Evolutionary conservation across 176 grass and related monocot genomes (phyloP), one percentile per base, ranked within the genome.

Genomic region (Saccharum spontaneum): DNA sequence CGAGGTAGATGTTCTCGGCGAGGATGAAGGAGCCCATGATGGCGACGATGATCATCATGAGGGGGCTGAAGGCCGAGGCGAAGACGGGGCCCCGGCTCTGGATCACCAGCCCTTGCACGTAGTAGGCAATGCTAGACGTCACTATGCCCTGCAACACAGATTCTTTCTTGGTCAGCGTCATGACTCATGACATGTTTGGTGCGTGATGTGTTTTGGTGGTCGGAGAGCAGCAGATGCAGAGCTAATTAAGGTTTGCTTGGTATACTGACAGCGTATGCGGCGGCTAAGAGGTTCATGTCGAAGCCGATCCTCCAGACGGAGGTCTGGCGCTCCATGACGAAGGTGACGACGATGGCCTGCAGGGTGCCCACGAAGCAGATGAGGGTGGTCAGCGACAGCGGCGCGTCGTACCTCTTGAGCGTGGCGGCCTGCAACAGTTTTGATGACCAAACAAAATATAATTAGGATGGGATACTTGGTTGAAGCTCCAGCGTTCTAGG

Each of bases 11-110:
- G 5, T 99, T 99, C 87, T 99, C 97, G 5, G 97, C 79, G 16
- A 99, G 93, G 87, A 99, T 96, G 79, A 99, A 96, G 37, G 97
- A 99, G 10, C 94, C 97, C 97, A 96, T 96, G 86, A 99, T 96
- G 37, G 97, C 97, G 63, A 99, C 97, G 78, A 99, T 79, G 78
- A 96, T 96, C 97, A 99, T 99, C 97, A 94, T 99, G 60, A 96
- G 90, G 4, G 97, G 97, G 86, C 97, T 96, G 91, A 99, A 99
- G 54, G 97, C 91, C 13, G 97, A 96, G 76, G 94, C 97, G 82
- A 99, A 99, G 11, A 99, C 97, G 4, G 97, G 97, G 4, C 97
- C 97, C 20, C 84, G 77, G 67, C 62, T 87, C 80, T 99, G 88
- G 33, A 99, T 89, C 65, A 99, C 97, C 77, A 99, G 88, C 8